A percentile compares a stretch with the other conserved stretches of the same genome.
phyloP scores from a whole-genome alignment of 2,329 filamentous ascomycete species.

The Hypoxylon sp. region DNA sequence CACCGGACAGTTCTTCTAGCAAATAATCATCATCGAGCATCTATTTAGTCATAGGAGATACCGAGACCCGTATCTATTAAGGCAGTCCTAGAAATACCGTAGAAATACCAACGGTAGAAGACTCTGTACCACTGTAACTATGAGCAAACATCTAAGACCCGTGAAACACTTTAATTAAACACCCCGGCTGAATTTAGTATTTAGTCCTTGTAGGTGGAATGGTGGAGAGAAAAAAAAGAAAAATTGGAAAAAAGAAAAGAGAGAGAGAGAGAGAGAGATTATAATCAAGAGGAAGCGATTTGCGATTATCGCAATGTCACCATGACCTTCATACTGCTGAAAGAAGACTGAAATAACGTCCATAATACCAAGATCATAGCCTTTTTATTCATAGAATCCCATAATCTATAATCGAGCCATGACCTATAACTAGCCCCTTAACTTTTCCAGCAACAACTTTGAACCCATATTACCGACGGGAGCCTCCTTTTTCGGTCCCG shows the following conservation, averaged over 20 bases:
- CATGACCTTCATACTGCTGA: neutral
- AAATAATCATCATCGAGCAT: neutral
- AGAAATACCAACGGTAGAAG: neutral
- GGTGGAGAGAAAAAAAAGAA: neutral
- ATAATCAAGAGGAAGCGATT: neutral
- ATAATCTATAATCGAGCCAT: constrained; percentile 10
- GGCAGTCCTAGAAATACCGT: neutral
- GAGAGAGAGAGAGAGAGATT: neutral
- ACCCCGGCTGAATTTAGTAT: neutral
- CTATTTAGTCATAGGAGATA: neutral
- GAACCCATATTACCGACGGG: constrained; percentile 74
- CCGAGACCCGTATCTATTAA: constrained; percentile 3
- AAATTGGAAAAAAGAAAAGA: neutral
- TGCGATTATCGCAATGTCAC: neutral
- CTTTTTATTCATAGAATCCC: constrained; percentile 8
- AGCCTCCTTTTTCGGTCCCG: constrained; percentile 57
- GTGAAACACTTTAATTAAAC: constrained; percentile 1
- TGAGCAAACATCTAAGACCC: constrained; percentile 16
- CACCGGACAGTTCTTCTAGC: neutral
- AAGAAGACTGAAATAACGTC: neutral
- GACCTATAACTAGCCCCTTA: constrained; percentile 52
- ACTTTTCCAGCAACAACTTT: constrained; percentile 72
- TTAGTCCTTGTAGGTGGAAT: neutral
- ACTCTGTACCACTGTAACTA: neutral
- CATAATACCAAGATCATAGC: constrained; percentile 7